Conservation (phyloP, 345 rosid species). For the Corymbia maculata region DNA sequence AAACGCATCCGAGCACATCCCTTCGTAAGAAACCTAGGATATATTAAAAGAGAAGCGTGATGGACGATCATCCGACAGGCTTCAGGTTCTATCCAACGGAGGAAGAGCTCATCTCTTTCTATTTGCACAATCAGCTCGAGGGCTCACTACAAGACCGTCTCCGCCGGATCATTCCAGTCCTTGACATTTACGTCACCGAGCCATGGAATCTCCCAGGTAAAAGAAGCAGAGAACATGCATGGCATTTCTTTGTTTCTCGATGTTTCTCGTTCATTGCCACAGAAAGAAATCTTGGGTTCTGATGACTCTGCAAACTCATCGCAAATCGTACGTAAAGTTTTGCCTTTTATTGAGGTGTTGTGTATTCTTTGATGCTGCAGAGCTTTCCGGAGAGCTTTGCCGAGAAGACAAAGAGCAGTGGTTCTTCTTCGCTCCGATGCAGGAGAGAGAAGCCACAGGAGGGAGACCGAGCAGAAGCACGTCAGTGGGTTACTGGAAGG, state of each 20-base stretch:
- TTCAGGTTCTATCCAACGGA: neutral
- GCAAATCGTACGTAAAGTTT: neutral
- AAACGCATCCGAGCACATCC: neutral
- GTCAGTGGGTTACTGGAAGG: neutral
- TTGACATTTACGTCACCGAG: neutral
- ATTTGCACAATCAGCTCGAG: neutral
- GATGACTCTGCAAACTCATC: neutral
- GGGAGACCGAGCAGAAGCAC: neutral
- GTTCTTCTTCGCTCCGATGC: neutral
- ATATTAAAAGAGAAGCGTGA: neutral
- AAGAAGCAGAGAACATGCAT: neutral
- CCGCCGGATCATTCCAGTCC: neutral
- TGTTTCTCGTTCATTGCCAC: neutral
- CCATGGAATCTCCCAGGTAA: neutral
- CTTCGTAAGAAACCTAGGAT: neutral
- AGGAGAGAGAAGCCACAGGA: neutral
- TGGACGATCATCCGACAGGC: neutral
- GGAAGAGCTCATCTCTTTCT: neutral
- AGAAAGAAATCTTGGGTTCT: neutral
- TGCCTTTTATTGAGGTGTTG: neutral
- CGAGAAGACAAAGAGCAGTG: slow-evolving; percentile 14
- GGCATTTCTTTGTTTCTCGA: neutral
- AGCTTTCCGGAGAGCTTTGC: slow-evolving; percentile 47
- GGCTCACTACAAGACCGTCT: neutral
- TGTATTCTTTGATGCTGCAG: slow-evolving; percentile 16